Percentiles rank a stretch among this genome's conserved stretches.
phyloP scores from a whole-genome alignment of 805 yeast species.

The Saccharomycopsis schoenii region DNA sequence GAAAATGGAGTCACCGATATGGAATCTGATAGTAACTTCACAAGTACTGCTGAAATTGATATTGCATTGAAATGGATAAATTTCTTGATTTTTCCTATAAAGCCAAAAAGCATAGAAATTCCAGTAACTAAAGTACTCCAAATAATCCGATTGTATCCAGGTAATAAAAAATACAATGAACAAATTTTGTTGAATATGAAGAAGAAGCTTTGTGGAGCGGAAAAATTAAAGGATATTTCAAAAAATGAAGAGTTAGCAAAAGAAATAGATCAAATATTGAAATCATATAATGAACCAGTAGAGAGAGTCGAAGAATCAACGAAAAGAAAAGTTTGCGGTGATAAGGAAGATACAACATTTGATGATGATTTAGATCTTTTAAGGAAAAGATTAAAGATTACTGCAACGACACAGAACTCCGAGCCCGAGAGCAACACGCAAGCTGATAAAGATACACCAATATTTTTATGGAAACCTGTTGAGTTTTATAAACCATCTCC shows the following conservation, averaged over 20 bases:
- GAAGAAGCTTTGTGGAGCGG: not conserved
- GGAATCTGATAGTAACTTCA: not conserved
- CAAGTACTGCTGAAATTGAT: not conserved
- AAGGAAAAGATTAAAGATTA: constrained; percentile 5
- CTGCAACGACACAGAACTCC: not conserved
- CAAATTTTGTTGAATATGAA: not conserved
- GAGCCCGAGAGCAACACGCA: not conserved
- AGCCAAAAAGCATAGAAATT: not conserved
- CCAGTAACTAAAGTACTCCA: not conserved
- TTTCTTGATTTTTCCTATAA: not conserved
- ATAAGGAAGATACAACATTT: not conserved
- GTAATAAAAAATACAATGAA: not conserved
- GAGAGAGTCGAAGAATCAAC: not conserved
- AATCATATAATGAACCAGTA: not conserved
- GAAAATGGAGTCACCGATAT: not conserved
- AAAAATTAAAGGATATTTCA: not conserved
- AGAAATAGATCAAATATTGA: not conserved
- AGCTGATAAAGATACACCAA: not conserved
- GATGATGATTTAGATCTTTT: constrained; percentile 1
- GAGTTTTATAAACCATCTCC: constrained; percentile 13
- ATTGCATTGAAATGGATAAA: not conserved
- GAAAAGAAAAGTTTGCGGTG: not conserved
- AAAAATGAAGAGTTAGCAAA: not conserved
- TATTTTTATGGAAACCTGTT: constrained; percentile 4
- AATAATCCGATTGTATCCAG: not conserved